Conservation (phyloP, 768 basidiomycete genomes). For the Cubamyces sp. region DNA sequence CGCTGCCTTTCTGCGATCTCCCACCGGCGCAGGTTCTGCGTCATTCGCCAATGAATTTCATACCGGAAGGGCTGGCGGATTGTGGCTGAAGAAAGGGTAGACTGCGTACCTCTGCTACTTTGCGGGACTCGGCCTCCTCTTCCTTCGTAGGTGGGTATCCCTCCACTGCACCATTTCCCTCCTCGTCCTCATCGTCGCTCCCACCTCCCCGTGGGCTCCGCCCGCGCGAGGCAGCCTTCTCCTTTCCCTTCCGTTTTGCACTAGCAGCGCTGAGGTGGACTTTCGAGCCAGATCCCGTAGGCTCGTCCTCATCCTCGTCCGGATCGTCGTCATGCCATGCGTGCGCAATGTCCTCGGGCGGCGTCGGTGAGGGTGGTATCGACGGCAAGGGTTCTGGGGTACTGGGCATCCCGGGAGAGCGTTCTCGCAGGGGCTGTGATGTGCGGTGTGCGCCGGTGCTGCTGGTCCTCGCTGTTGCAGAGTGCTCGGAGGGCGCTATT, state of each 20-base stretch:
- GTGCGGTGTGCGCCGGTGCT: background rate
- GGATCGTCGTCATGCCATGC: conserved; percentile 41
- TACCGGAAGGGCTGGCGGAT: background rate
- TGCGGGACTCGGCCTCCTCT: conserved; percentile 66
- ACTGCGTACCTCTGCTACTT: conserved; percentile 68
- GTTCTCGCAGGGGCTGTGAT: background rate
- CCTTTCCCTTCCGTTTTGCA: conserved; percentile 2
- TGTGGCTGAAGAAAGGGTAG: background rate
- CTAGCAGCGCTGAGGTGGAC: background rate
- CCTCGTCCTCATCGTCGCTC: conserved; percentile 28
- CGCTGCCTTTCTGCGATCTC: conserved; percentile 76
- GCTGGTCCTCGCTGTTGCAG: too few species aligned
- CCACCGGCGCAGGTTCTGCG: conserved; percentile 77
- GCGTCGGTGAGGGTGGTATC: conserved; percentile 31
- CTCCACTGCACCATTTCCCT: conserved; percentile 36
- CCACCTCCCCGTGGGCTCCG: conserved; percentile 38
- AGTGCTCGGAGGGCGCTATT: too few species aligned
- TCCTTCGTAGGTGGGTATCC: conserved; percentile 72
- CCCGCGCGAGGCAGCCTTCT: conserved; percentile 28
- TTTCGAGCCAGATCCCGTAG: background rate
- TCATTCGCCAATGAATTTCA: too few species aligned
- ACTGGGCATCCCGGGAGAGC: conserved; percentile 16
- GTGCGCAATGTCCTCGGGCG: conserved; percentile 41
- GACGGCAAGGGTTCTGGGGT: conserved; percentile 36
- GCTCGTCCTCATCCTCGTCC: background rate